phyloP scores from a whole-genome alignment of 257 asterid species.

The Haberlea rhodopensis region DNA sequence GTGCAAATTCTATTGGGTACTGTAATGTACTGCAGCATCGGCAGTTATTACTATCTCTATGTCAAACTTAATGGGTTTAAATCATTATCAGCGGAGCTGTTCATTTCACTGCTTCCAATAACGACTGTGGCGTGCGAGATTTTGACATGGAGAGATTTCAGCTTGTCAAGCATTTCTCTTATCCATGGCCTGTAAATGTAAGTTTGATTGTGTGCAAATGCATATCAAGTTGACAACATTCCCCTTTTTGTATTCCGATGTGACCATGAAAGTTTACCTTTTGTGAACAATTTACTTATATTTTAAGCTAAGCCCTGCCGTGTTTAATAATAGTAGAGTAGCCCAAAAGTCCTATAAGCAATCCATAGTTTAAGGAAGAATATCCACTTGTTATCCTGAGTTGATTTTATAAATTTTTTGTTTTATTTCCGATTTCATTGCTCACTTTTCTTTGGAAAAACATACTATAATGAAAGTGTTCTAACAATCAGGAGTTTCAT shows the following conservation, averaged over 20 bases:
- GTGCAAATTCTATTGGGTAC: conserved; percentile 4
- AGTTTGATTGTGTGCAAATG: conserved; percentile 26
- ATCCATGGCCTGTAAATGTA: conserved; percentile 58
- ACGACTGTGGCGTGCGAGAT: conserved; percentile 56
- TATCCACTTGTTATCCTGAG: too few species aligned
- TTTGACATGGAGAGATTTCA: conserved; percentile 52
- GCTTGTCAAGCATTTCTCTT: conserved; percentile 50
- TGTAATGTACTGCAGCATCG: conserved; percentile 11
- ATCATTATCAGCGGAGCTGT: conserved; percentile 45
- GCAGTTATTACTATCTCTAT: conserved; percentile 9
- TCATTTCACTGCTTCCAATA: conserved; percentile 62
- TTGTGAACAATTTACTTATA: too few species aligned
- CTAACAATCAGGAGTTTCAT: too few species aligned
- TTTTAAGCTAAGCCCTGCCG: too few species aligned
- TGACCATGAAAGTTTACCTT: not conserved
- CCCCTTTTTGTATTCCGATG: not conserved
- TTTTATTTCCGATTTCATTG: too few species aligned
- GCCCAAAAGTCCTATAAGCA: too few species aligned
- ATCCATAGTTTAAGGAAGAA: too few species aligned
- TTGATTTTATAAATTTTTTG: too few species aligned
- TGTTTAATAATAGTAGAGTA: too few species aligned
- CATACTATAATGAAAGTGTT: too few species aligned
- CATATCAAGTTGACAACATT: not conserved
- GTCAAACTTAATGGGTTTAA: conserved; percentile 27
- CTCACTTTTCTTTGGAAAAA: too few species aligned